A percentile compares a stretch with the other conserved stretches of the same genome.
Conservation (phyloP, 352 stramenopile genomes). For the Phytophthora ramorum region DNA sequence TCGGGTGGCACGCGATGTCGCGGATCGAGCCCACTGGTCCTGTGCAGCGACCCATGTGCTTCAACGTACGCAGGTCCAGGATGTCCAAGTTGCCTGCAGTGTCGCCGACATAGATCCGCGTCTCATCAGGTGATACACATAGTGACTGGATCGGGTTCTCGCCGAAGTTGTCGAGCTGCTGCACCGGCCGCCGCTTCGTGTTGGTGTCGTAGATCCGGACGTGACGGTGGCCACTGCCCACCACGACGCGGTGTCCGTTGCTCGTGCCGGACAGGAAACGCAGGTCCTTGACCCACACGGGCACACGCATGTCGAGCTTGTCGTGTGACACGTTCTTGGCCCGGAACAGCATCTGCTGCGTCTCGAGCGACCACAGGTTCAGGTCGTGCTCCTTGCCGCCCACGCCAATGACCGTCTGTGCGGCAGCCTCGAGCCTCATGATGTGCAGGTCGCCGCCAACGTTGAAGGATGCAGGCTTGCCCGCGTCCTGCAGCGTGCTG, state of each 20-base stretch:
- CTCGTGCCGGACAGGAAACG: slow-evolving; percentile 69
- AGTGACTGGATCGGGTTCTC: slow-evolving; percentile 80
- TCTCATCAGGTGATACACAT: slow-evolving; percentile 78
- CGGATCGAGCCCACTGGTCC: slow-evolving; percentile 92
- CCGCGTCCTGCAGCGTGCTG: slow-evolving; percentile 48
- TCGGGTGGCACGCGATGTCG: slow-evolving; percentile 90
- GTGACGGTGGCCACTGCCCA: slow-evolving; percentile 81
- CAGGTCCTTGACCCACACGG: slow-evolving; percentile 90
- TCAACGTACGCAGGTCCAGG: slow-evolving; percentile 90
- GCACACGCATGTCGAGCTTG: slow-evolving; percentile 88
- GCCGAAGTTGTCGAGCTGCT: slow-evolving; percentile 69
- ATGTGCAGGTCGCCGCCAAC: slow-evolving; percentile 55
- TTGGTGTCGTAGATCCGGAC: slow-evolving; percentile 91
- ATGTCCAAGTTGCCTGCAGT: slow-evolving; percentile 90
- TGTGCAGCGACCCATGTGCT: slow-evolving; percentile 87
- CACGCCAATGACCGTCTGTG: slow-evolving; percentile 68
- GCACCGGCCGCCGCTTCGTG: slow-evolving; percentile 79
- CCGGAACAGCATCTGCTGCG: slow-evolving; percentile 74
- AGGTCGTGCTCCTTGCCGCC: slow-evolving; percentile 88
- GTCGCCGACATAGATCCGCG: slow-evolving; percentile 87
- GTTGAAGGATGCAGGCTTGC: slow-evolving; percentile 59
- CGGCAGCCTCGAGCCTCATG: slow-evolving; percentile 57
- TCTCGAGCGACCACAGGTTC: slow-evolving; percentile 86
- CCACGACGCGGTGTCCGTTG: slow-evolving; percentile 74
- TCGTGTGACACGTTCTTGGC: slow-evolving; percentile 90